Percentiles rank a stretch among this genome's conserved stretches.
These are phyloP conservation scores for Eucalyptus cloeziana DNA, from an alignment of 345 rosid species.

Conservation along the genomic window DNA sequence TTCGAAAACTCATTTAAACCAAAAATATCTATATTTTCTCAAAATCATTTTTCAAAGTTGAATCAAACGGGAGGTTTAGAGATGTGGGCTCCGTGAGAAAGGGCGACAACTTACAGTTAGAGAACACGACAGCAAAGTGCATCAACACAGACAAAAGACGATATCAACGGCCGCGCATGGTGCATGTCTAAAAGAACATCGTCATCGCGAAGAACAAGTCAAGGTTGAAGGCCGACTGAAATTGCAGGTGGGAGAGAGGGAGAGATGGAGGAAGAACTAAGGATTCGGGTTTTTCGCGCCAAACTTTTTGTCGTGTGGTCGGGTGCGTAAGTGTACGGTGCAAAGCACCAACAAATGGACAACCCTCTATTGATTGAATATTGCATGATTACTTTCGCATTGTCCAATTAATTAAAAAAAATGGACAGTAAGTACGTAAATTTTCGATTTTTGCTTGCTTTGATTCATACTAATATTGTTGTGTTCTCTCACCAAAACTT, in stretches of 20 bases:
- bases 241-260: background rate
- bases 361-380: background rate
- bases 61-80: background rate
- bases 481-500: background rate
- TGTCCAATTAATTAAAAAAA: background rate
- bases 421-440: background rate
- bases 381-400: background rate
- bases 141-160: background rate
- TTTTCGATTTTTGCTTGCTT: background rate
- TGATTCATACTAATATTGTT: background rate
- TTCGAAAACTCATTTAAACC: rapidly evolving
- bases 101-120: background rate
- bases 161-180: too few species aligned
- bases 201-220: background rate
- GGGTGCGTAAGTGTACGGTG: too few species aligned
- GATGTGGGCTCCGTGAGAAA: background rate
- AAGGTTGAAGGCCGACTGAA: too few species aligned
- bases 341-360: background rate
- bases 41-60: rapidly evolving
- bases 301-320: background rate
- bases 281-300: background rate
- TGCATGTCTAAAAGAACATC: background rate
- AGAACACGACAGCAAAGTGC: background rate
- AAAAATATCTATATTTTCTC: too few species aligned
- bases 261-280: background rate